A percentile compares a stretch with the other conserved stretches of the same genome.
Conservation (phyloP, 345 rosid species). For the Clarkia xantiana region DNA sequence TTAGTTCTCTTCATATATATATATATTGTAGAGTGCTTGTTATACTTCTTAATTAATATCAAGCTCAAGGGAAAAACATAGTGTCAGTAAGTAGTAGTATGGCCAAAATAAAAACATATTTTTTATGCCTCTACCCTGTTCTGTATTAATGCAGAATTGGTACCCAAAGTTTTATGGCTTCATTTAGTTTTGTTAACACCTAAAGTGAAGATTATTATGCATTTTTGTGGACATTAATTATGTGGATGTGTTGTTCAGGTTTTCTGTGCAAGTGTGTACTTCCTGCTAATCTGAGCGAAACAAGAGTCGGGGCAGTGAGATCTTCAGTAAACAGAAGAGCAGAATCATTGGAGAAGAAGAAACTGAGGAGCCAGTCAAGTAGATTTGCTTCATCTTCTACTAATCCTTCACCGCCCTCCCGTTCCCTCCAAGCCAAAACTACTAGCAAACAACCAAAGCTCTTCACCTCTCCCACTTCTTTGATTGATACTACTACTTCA, state of each 20-base stretch:
- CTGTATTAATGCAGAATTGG: too few relatives aligned
- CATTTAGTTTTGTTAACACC: too few relatives aligned
- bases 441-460: conserved; percentile 19
- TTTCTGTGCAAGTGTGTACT: conserved; percentile 84
- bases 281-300: conserved; percentile 62
- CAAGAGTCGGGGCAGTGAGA: conserved; percentile 44
- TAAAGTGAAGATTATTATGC: too few relatives aligned
- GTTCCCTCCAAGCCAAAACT: conserved; percentile 22
- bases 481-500: conserved; percentile 18
- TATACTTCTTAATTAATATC: too few relatives aligned
- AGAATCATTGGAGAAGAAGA: conserved; percentile 60
- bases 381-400: conserved; percentile 27
- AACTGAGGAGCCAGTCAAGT: conserved; percentile 52
- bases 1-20: too few relatives aligned
- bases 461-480: conserved; percentile 22
- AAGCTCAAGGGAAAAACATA: too few relatives aligned
- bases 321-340: conserved; percentile 1
- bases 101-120: too few relatives aligned
- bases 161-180: too few relatives aligned
- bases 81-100: too few relatives aligned
- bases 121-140: too few relatives aligned
- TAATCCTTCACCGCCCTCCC: conserved; percentile 22
- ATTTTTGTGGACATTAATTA: too few relatives aligned
- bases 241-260: conserved; percentile 22
- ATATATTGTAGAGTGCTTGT: too few relatives aligned